Evolutionary conservation across 495 filamentous ascomycete species (phyloP).

Genomic region (Trypethelium eluteriae): DNA sequence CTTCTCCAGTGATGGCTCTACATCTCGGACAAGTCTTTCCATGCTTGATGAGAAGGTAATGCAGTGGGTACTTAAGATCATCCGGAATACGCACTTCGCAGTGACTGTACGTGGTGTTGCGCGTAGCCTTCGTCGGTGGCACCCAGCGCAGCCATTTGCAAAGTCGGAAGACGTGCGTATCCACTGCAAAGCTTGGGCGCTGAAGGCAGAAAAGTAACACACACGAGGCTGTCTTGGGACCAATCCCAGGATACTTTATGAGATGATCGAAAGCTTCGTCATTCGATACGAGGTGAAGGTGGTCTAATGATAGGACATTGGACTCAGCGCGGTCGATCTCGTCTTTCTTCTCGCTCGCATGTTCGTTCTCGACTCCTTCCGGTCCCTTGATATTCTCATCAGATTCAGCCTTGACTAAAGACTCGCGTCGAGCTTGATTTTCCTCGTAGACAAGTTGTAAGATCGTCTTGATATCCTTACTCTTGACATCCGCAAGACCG

Average conservation of each 20-base stretch:
- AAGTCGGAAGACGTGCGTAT: slow-evolving; percentile 53
- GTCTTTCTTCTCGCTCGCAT: slow-evolving; percentile 41
- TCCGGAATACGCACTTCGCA: slow-evolving; percentile 75
- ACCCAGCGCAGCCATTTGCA: slow-evolving; percentile 84
- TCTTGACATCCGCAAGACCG: slow-evolving; percentile 64
- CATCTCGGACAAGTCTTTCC: slow-evolving; percentile 76
- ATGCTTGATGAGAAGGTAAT: slow-evolving; percentile 80
- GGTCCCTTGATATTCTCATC: slow-evolving; percentile 25
- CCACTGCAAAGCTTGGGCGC: slow-evolving; percentile 39
- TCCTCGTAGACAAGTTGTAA: slow-evolving; percentile 73
- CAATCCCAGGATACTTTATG: slow-evolving; percentile 73
- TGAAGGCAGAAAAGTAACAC: slow-evolving; percentile 48
- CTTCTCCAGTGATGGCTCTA: slow-evolving; percentile 44
- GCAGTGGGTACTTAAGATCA: slow-evolving; percentile 79
- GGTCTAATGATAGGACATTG: slow-evolving; percentile 62
- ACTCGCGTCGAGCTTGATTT: slow-evolving; percentile 45
- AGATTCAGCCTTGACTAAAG: slow-evolving; percentile 24
- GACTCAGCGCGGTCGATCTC: slow-evolving; percentile 49
- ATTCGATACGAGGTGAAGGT: slow-evolving; percentile 59
- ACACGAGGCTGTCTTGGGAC: slow-evolving; percentile 85
- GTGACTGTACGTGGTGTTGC: slow-evolving; percentile 69
- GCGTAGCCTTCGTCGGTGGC: slow-evolving; percentile 48
- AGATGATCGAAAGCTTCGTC: slow-evolving; percentile 67
- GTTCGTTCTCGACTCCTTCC: slow-evolving; percentile 34
- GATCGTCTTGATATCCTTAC: slow-evolving; percentile 69